Conservation (phyloP, 495 filamentous ascomycete genomes). For the Penicillium cosmopolitanum region DNA sequence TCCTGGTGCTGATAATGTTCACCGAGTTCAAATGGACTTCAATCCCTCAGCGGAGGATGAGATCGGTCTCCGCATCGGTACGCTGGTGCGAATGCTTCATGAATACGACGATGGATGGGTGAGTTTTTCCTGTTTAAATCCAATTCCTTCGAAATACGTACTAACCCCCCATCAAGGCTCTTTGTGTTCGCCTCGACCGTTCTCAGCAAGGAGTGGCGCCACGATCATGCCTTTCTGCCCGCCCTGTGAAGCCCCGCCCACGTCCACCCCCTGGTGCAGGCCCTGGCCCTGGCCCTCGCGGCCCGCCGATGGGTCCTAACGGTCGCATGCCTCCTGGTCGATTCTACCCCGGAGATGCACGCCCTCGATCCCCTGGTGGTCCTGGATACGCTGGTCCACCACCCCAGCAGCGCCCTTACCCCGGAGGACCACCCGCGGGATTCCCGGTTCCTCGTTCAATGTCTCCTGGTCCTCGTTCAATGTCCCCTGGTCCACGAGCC, state of each 20-base stretch:
- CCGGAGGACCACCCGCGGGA: constrained; percentile 27
- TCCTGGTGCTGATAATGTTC: constrained; percentile 59
- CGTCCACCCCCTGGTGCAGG: constrained; percentile 52
- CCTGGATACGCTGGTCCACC: constrained; percentile 33
- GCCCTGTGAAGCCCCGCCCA: constrained; percentile 85
- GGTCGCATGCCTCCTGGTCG: constrained; percentile 41
- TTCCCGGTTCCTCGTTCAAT: constrained; percentile 14
- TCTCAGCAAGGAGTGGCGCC: constrained; percentile 92
- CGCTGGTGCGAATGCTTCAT: constrained; percentile 84
- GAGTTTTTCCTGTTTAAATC: constrained; percentile 40
- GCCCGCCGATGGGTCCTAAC: constrained; percentile 54
- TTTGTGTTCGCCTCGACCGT: constrained; percentile 88
- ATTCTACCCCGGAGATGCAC: constrained; percentile 44
- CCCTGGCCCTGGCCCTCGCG: constrained; percentile 51
- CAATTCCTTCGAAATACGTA: constrained; percentile 4
- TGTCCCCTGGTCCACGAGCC: constrained; percentile 28
- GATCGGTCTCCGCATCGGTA: constrained; percentile 74
- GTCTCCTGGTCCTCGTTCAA: constrained; percentile 16
- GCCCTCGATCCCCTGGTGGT: constrained; percentile 46
- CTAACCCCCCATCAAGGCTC: constrained; percentile 64
- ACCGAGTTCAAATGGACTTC: constrained; percentile 96
- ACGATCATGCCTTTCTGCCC: constrained; percentile 88
- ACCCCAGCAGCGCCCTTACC: constrained; percentile 37
- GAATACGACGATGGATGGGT: constrained; percentile 99
- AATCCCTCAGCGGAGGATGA: constrained; percentile 92